These are phyloP conservation scores for Trichoderma orchidacearum DNA, from an alignment of 495 filamentous ascomycete genomes.

Conservation along the genomic window DNA sequence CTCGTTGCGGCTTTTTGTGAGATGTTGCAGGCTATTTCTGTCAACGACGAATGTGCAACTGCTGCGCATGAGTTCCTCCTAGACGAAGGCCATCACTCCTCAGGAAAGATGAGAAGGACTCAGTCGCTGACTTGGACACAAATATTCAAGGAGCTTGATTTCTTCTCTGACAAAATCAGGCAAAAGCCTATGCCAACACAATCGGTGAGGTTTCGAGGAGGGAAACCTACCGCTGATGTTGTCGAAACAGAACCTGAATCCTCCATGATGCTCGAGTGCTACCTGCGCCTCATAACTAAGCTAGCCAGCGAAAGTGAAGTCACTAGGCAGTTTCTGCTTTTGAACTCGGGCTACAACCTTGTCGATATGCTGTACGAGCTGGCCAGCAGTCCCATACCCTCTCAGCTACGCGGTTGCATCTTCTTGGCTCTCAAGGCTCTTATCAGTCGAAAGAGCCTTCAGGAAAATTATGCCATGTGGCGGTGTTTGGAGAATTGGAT, in stretches of 20 bases:
- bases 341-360: slow-evolving; percentile 47
- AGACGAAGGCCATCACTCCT: slow-evolving; percentile 63
- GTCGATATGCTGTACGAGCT: slow-evolving; percentile 54
- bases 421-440: slow-evolving; percentile 57
- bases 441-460: slow-evolving; percentile 47
- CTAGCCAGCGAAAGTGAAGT: slow-evolving; percentile 51
- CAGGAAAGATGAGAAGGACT: slow-evolving; percentile 62
- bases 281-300: slow-evolving; percentile 74
- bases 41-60: slow-evolving; percentile 63
- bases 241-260: slow-evolving; percentile 72
- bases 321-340: slow-evolving; percentile 56
- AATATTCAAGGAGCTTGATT: slow-evolving; percentile 78
- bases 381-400: slow-evolving; percentile 52
- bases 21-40: slow-evolving; percentile 75
- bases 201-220: slow-evolving; percentile 37
- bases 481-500: slow-evolving; percentile 57
- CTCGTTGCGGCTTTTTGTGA: slow-evolving; percentile 92
- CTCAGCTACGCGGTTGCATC: slow-evolving; percentile 60
- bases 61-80: slow-evolving; percentile 77
- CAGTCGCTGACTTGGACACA: slow-evolving; percentile 79
- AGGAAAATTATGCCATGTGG: slow-evolving; percentile 55
- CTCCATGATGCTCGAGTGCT: slow-evolving; percentile 83
- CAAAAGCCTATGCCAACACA: slow-evolving; percentile 46
- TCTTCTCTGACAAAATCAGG: slow-evolving; percentile 54
- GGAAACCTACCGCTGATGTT: slow-evolving; percentile 38